Conservation (phyloP, 1,139 yeast species). For the Yamadazyma oceani region DNA sequence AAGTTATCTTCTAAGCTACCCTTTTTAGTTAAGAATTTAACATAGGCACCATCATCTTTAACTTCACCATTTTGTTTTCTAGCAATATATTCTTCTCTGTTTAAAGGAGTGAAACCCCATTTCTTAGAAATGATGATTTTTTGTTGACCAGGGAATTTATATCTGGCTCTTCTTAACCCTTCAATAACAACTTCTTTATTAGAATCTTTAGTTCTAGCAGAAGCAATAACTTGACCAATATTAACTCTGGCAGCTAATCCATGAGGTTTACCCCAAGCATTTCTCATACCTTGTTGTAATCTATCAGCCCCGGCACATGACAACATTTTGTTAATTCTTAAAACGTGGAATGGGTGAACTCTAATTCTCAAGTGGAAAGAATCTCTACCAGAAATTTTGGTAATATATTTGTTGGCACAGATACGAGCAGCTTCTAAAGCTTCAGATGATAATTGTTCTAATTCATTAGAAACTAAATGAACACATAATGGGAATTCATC, state of each 20-base stretch:
- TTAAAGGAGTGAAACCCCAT: constrained; percentile 99
- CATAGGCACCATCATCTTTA: constrained; percentile 99
- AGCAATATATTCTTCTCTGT: constrained; percentile 95
- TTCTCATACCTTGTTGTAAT: constrained; percentile 99
- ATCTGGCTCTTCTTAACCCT: constrained; percentile 99
- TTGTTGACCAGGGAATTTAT: constrained; percentile 99
- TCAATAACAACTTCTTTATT: constrained; percentile 97
- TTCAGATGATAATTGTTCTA: constrained; percentile 98
- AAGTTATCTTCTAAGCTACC: constrained; percentile 93
- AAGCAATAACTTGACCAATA: constrained; percentile 98
- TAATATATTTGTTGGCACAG: constrained; percentile 99
- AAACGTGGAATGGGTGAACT: constrained; percentile 99
- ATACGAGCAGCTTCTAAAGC: constrained; percentile 99
- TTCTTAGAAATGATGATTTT: constrained; percentile 98
- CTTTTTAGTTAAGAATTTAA: constrained; percentile 95
- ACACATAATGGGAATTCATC: constrained; percentile 99
- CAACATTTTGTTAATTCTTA: constrained; percentile 99
- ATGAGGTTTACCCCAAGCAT: constrained; percentile 99
- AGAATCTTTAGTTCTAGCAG: constrained; percentile 97
- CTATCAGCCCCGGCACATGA: constrained; percentile 99
- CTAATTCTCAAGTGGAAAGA: constrained; percentile 99
- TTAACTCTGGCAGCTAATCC: constrained; percentile 99
- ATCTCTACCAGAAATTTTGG: constrained; percentile 97
- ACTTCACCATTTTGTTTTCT: constrained; percentile 97
- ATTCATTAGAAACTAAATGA: constrained; percentile 98